Evolutionary conservation across 2,329 filamentous ascomycete species (phyloP).

Genomic region (Exserohilum turcica): DNA sequence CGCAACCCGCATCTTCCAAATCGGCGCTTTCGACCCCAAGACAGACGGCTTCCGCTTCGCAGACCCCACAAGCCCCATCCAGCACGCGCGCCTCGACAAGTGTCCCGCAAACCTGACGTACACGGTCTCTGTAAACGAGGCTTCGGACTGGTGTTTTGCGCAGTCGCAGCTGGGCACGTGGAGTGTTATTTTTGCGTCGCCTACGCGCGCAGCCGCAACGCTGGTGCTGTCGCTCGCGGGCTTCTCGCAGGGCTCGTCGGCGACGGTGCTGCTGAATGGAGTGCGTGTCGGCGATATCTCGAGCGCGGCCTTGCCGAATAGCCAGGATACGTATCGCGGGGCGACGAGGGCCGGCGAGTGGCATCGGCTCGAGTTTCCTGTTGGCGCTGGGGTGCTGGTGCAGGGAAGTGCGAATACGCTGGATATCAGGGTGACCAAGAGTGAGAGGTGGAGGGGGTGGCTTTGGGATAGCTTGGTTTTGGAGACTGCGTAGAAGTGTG

Average conservation of each 20-base stretch:
- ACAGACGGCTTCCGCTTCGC: conserved; percentile 51
- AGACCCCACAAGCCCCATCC: conserved; percentile 49
- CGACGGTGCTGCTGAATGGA: conserved; percentile 51
- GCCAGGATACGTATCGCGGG: conserved; percentile 56
- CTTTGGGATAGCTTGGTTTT: conserved; percentile 52
- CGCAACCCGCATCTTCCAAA: conserved; percentile 54
- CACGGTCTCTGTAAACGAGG: conserved; percentile 39
- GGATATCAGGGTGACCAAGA: conserved; percentile 46
- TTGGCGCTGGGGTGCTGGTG: conserved; percentile 34
- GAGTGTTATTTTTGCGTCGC: conserved; percentile 43
- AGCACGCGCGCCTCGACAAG: conserved; percentile 53
- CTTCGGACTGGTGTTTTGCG: conserved; percentile 57
- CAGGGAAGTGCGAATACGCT: conserved; percentile 45
- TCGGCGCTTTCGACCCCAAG: conserved; percentile 57
- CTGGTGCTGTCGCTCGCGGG: conserved; percentile 54
- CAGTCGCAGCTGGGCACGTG: conserved; percentile 48
- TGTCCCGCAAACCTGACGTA: conserved; percentile 56
- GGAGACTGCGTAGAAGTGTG: conserved; percentile 42
- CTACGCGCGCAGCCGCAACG: conserved; percentile 33
- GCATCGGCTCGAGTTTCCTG: conserved; percentile 52
- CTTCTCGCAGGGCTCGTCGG: conserved; percentile 51
- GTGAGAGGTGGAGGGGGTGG: conserved; percentile 49
- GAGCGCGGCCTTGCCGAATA: conserved; percentile 45
- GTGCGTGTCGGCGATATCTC: conserved; percentile 51
- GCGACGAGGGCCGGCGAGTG: conserved; percentile 56